Evolutionary conservation across 441 rosid genomes (phyloP), one percentile per base, ranked within the genome.

Genomic region (Pelargonium australe): DNA sequence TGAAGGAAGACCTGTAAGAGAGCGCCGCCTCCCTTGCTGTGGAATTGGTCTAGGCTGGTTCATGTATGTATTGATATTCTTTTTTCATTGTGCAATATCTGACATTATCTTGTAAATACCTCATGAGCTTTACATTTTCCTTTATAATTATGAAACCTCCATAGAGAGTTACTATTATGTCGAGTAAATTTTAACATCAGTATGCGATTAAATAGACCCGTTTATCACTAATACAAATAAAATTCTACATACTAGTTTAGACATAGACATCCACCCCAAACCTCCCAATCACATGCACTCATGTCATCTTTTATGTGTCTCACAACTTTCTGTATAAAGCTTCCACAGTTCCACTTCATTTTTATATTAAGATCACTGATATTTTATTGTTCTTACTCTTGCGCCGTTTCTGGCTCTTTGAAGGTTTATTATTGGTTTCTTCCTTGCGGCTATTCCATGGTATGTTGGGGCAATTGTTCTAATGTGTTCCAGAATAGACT

Each of bases 21-120:
- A 81, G 40, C 87, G 75, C 45, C 89, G 91, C 58, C 90, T 94
- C 72, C 97, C 95, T 69, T 94, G 96, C 79, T 94, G 97, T 65
- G 98, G 98, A 66, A 72, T 84, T 61, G 98, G 98, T 75, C 4
- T 80, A 19, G 98, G 97, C 67, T 91, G 97, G 98, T 84, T 78
- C 84, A 73, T 94, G 98, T 94, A 83, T 83, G 98, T 82, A 17
- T 51, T 68, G 40, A 9, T 25, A 6, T 25, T 43, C 63, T 19
- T 65, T 70, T 66, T 20, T 17, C n/a, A 10, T 41, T 13, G 34
- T 37, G 13, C 49, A 16, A 11, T 12, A 20, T 49, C 40, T 51
- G 58, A 51, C 7, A 51, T 51, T 51, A 17, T 5, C 58, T 51
- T 51, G 19, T 51, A 7, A 51, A 51, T 51, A 51, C 58, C 58